A percentile compares a stretch with the other conserved stretches of the same genome.
Evolutionary conservation across 2,329 filamentous ascomycete genomes (phyloP).

Genomic region (Claviceps capensis): DNA sequence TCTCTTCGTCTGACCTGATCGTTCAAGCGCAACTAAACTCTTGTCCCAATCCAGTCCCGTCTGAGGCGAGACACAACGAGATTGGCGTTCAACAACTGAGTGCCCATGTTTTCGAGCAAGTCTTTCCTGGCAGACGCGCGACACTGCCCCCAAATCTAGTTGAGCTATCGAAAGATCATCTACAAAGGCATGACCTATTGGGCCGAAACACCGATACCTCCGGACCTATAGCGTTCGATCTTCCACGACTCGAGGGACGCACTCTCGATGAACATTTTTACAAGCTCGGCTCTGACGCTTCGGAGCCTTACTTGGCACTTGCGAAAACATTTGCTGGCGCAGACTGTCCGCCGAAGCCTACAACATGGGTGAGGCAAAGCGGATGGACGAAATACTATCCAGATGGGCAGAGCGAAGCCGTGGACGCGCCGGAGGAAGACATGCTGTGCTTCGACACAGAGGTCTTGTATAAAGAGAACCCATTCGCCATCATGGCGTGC

Average conservation of each 20-base stretch:
- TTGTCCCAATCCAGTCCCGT: conserved; percentile 23
- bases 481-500: conserved; percentile 93
- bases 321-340: conserved; percentile 61
- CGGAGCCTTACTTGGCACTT: conserved; percentile 66
- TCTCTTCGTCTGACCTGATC: not conserved
- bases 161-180: conserved; percentile 66
- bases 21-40: not conserved
- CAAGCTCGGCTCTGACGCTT: conserved; percentile 71
- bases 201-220: conserved; percentile 77
- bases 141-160: conserved; percentile 59
- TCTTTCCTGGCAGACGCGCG: conserved; percentile 51
- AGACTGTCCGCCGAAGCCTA: conserved; percentile 43
- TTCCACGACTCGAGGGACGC: conserved; percentile 64
- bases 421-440: conserved; percentile 64
- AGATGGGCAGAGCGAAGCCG: conserved; percentile 55
- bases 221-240: conserved; percentile 69
- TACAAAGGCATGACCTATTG: conserved; percentile 70
- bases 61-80: conserved; percentile 67
- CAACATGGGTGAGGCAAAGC: conserved; percentile 62
- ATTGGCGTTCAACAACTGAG: conserved; percentile 93
- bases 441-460: conserved; percentile 93
- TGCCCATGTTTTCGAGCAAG: conserved; percentile 63
- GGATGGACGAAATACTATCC: conserved; percentile 90
- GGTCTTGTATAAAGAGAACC: conserved; percentile 87
- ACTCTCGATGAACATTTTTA: conserved; percentile 91